Percentiles rank a stretch among this genome's conserved stretches.
phyloP scores from a whole-genome alignment of 2,329 filamentous ascomycete species.

The Penicillium sclerotigenum region DNA sequence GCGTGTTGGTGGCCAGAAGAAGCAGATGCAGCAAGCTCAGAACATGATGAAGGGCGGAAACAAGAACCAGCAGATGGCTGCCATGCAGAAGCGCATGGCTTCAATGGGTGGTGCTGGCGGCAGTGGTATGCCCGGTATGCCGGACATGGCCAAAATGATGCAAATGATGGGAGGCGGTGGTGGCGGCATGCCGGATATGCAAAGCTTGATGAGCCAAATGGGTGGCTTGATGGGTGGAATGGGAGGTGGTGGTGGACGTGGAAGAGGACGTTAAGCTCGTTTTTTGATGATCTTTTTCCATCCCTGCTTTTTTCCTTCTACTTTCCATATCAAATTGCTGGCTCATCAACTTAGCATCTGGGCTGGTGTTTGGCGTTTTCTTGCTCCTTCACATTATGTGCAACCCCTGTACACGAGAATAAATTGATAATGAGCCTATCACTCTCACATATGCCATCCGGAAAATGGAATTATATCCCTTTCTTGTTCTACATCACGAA shows the following conservation, averaged over 20 bases:
- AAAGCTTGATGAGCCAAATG: conserved; percentile 76
- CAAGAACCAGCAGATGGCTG: conserved; percentile 88
- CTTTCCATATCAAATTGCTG: conserved; percentile 11
- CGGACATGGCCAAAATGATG: conserved; percentile 88
- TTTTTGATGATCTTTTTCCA: background rate
- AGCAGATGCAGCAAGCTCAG: conserved; percentile 93
- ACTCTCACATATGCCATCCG: conserved; percentile 9
- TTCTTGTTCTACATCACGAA: background rate
- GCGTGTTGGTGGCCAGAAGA: conserved; percentile 97
- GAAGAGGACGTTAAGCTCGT: conserved; percentile 30
- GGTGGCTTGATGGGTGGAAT: conserved; percentile 57
- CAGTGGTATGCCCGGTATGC: conserved; percentile 63
- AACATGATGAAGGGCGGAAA: conserved; percentile 87
- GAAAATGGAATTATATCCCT: background rate
- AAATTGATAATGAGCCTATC: conserved; percentile 9
- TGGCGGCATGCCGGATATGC: conserved; percentile 67
- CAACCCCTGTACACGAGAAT: conserved; percentile 11
- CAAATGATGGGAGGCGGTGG: conserved; percentile 81
- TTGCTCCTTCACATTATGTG: conserved; percentile 5
- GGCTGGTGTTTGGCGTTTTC: conserved; percentile 22
- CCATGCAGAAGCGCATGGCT: conserved; percentile 93
- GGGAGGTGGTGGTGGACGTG: conserved; percentile 43
- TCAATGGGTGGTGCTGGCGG: conserved; percentile 78
- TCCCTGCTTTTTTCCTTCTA: conserved; percentile 6
- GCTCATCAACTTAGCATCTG: conserved; percentile 19